Conservation (phyloP, 345 rosid genomes). For the Boechera stricta region DNA sequence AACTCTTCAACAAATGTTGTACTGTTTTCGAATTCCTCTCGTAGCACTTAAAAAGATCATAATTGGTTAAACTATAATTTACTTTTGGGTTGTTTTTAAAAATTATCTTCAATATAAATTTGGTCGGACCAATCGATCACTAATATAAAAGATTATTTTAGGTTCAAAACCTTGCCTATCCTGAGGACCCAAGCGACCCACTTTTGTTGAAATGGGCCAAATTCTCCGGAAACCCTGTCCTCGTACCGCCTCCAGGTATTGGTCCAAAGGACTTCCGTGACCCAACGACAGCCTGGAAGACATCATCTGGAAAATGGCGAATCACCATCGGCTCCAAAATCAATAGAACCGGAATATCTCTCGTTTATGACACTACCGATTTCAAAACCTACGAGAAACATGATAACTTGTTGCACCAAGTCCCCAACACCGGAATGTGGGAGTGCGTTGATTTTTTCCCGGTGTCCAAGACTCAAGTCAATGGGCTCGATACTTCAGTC, state of each 20-base stretch:
- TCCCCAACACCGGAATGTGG: slow-evolving; percentile 90
- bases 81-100: background rate
- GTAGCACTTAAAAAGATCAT: background rate
- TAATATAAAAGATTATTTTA: background rate
- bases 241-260: slow-evolving; percentile 74
- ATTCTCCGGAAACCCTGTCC: slow-evolving; percentile 72
- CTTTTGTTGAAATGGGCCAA: slow-evolving; percentile 77
- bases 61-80: background rate
- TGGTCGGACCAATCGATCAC: background rate
- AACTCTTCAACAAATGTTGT: background rate
- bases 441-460: slow-evolving; percentile 52
- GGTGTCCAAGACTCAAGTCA: slow-evolving; percentile 27
- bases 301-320: slow-evolving; percentile 84
- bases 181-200: slow-evolving; percentile 75
- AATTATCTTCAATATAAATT: background rate
- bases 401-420: slow-evolving; percentile 60
- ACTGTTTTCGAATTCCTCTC: background rate
- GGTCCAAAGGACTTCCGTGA: slow-evolving; percentile 78
- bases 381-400: slow-evolving; percentile 55
- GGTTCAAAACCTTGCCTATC: slow-evolving; percentile 92
- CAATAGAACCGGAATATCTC: slow-evolving; percentile 67
- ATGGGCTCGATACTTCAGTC: slow-evolving; percentile 43
- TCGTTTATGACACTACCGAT: slow-evolving; percentile 79
- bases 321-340: slow-evolving; percentile 74
- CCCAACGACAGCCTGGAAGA: slow-evolving; percentile 94